phyloP scores from a whole-genome alignment of 805 yeast genomes.

The Candida orba region DNA sequence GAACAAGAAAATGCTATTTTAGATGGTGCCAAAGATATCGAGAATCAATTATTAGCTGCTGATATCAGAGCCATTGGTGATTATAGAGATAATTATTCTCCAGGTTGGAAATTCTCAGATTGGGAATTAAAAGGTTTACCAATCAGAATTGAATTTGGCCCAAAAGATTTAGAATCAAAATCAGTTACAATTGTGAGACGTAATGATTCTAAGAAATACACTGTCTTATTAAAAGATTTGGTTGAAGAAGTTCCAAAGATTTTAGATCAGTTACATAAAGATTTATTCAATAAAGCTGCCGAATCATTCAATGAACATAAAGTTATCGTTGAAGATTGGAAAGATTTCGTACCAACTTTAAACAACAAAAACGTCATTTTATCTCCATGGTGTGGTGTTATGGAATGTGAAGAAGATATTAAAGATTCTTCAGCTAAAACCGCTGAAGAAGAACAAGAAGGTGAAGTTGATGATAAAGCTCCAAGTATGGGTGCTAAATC shows the following conservation, averaged over 20 bases:
- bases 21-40: constrained; percentile 65
- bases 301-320: constrained; percentile 78
- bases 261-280: constrained; percentile 75
- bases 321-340: constrained; percentile 75
- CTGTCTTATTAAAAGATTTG: constrained; percentile 58
- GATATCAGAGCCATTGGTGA: constrained; percentile 79
- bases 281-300: constrained; percentile 72
- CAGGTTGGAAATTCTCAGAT: constrained; percentile 98
- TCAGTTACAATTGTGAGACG: constrained; percentile 90
- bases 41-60: constrained; percentile 46
- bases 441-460: constrained; percentile 53
- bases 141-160: constrained; percentile 90
- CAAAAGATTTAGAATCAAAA: constrained; percentile 78
- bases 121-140: constrained; percentile 97
- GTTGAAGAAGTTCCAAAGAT: constrained; percentile 63
- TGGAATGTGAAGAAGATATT: constrained; percentile 94
- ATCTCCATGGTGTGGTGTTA: constrained; percentile 96
- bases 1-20: constrained; percentile 67
- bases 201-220: constrained; percentile 72
- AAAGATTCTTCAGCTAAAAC: constrained; percentile 79
- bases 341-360: constrained; percentile 86
- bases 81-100: constrained; percentile 88
- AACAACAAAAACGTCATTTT: constrained; percentile 86
- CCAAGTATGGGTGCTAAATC: constrained; percentile 99
- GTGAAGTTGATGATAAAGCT: constrained; percentile 88